These are phyloP conservation scores for Breynia disticha DNA, from an alignment of 441 rosid genomes.

Conservation along the genomic window DNA sequence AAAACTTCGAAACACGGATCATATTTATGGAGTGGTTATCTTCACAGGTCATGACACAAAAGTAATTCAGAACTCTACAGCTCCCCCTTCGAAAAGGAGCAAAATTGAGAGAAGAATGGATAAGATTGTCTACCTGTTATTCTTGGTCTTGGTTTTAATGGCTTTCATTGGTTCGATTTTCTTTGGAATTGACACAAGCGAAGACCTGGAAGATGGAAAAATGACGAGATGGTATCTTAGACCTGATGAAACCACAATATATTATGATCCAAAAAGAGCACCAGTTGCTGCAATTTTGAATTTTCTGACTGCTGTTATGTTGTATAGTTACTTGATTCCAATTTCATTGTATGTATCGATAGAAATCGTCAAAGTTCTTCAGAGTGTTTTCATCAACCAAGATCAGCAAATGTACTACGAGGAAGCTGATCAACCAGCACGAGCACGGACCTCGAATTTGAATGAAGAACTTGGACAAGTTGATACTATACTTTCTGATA, in stretches of 20 bases:
- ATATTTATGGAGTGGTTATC: slow-evolving; percentile 70
- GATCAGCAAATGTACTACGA: slow-evolving; percentile 79
- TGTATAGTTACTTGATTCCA: slow-evolving; percentile 89
- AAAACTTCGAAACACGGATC: slow-evolving; percentile 86
- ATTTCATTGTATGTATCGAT: slow-evolving; percentile 92
- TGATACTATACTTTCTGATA: slow-evolving; percentile 89
- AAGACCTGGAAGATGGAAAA: slow-evolving; percentile 55
- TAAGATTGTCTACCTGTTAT: slow-evolving; percentile 64
- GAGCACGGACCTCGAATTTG: slow-evolving; percentile 95
- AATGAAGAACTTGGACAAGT: slow-evolving; percentile 99
- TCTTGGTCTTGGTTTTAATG: slow-evolving; percentile 53
- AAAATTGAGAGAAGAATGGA: slow-evolving; percentile 82
- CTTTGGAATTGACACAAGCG: slow-evolving; percentile 59
- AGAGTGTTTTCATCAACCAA: slow-evolving; percentile 79
- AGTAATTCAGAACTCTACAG: slow-evolving; percentile 83
- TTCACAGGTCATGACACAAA: slow-evolving; percentile 92
- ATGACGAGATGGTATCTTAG: slow-evolving; percentile 94
- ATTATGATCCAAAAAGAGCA: slow-evolving; percentile 58
- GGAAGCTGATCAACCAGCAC: slow-evolving; percentile 82
- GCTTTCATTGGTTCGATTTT: slow-evolving; percentile 58
- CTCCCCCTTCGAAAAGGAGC: slow-evolving; percentile 95
- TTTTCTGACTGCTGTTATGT: slow-evolving; percentile 76
- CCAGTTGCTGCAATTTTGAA: slow-evolving; percentile 53
- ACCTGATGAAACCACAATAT: slow-evolving; percentile 64
- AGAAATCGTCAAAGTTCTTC: slow-evolving; percentile 89